Base-by-base conservation (phyloP, 2,329 filamentous ascomycete species). In the Neophaeococcomyces mojaviensis region DNA sequence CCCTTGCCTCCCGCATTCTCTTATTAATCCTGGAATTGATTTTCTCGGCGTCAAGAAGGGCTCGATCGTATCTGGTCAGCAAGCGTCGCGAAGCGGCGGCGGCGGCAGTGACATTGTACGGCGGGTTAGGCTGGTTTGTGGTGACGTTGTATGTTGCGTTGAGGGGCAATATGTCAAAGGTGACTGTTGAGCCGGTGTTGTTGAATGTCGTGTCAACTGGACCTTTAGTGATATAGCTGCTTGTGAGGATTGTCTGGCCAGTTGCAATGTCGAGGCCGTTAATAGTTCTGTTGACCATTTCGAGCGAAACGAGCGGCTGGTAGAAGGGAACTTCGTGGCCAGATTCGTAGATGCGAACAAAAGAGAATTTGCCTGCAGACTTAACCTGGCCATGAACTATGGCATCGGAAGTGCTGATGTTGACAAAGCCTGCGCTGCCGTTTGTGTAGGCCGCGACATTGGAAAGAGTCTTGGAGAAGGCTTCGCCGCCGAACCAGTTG, bases 231-330 rank as follows among this genome's bases (percentile, higher is more conserved):
- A 51, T 77, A 74, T 49, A 76, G 64, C 49, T 69, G 60, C 10
- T 66, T 69, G 26, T 71, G 61, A 54, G 49, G 4, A 50, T 45
- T 15, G 41, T 48, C 26, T 44, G 46, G 24, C 82, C 79, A 1
- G 73, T 74, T 2, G 76, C 69, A 31, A 82, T 61, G 41, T 78
- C 73, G 47, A 68, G 70, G 9, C 74, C 75, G 44, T 68, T 64
- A 50, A 84, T 66, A 38, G 78, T 76, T 22, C 81, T 73, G 22
- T 77, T 73, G 54, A 84, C 81, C 36, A 82, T 65, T 53, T 77
- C 72, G 48, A 81, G 71, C 2, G 75, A 66, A 3, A 77, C 78
- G 56, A 76, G 68, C 8, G 79, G 79, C 62, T 82, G 78, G 46
- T 49, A 58, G 33, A 56, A 58, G 1, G 55, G 55, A 24, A 68